phyloP scores from a whole-genome alignment of 2,329 filamentous ascomycete genomes.

The Alternaria incomplexa region DNA sequence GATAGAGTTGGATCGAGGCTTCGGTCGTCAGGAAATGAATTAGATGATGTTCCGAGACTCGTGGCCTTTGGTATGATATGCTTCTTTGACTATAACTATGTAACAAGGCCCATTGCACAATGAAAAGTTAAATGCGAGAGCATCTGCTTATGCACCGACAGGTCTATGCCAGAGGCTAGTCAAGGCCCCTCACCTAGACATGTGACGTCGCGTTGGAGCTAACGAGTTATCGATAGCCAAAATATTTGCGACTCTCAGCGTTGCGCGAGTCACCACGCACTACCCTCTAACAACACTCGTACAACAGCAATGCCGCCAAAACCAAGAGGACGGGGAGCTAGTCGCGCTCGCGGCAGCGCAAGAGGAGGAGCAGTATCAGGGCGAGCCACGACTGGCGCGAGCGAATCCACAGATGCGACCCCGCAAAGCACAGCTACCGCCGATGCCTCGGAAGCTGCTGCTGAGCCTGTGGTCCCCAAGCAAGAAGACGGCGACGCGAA shows the following conservation, averaged over 20 bases:
- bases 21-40: slow-evolving; percentile 14
- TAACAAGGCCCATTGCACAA: neutral
- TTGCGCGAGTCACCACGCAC: slow-evolving; percentile 13
- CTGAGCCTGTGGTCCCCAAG: slow-evolving; percentile 22
- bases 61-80: neutral
- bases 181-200: slow-evolving; percentile 3
- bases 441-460: slow-evolving; percentile 9
- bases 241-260: slow-evolving; percentile 20
- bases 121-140: neutral
- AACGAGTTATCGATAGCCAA: slow-evolving; percentile 35
- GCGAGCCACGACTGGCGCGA: slow-evolving; percentile 12
- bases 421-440: slow-evolving; percentile 20
- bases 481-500: slow-evolving; percentile 27
- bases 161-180: neutral
- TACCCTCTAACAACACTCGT: neutral
- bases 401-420: slow-evolving; percentile 21
- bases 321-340: slow-evolving; percentile 30
- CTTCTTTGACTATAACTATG: neutral
- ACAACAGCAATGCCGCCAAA: slow-evolving; percentile 41
- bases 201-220: slow-evolving; percentile 15
- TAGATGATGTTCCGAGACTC: slow-evolving; percentile 5
- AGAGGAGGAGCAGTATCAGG: slow-evolving; percentile 26
- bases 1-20: slow-evolving; percentile 23
- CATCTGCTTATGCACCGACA: neutral
- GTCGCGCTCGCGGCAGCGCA: slow-evolving; percentile 28